phyloP scores from a whole-genome alignment of 768 basidiomycete species.

The Leccinellum luteum region DNA sequence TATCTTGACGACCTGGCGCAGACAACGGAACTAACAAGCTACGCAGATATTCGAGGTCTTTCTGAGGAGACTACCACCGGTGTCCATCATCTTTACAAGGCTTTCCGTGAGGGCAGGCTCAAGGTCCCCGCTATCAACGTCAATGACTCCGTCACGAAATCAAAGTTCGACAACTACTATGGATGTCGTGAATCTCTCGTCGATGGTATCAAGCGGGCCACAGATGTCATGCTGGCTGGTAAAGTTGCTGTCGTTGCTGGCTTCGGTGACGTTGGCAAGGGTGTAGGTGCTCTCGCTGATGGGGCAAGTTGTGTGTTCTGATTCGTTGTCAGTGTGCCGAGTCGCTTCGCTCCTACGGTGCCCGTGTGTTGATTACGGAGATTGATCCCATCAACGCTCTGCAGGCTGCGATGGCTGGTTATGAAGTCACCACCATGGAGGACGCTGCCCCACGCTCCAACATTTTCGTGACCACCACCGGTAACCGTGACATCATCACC shows the following conservation, averaged over 20 bases:
- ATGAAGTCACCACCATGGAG: conserved; percentile 98
- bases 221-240: conserved; percentile 99
- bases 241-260: conserved; percentile 99
- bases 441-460: conserved; percentile 88
- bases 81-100: conserved; percentile 99
- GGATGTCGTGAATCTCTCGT: conserved; percentile 99
- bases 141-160: conserved; percentile 99
- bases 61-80: conserved; percentile 99
- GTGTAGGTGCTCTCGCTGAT: conserved; percentile 55
- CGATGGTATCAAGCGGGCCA: conserved; percentile 99
- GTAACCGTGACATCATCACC: conserved; percentile 97
- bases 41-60: conserved; percentile 79
- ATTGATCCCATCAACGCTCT: conserved; percentile 99
- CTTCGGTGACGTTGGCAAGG: conserved; percentile 99
- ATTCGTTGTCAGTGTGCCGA: conserved; percentile 77
- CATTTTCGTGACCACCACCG: conserved; percentile 97
- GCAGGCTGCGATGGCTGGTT: conserved; percentile 99
- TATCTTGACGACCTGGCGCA: not conserved
- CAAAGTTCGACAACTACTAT: conserved; percentile 99
- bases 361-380: conserved; percentile 94
- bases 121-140: conserved; percentile 99
- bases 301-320: not conserved
- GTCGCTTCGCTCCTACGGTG: conserved; percentile 94
- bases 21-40: not conserved
- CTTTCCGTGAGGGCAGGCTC: conserved; percentile 92